Conservation (phyloP, 1,284 basidiomycete genomes). For the Ceratobasidium sp. region DNA sequence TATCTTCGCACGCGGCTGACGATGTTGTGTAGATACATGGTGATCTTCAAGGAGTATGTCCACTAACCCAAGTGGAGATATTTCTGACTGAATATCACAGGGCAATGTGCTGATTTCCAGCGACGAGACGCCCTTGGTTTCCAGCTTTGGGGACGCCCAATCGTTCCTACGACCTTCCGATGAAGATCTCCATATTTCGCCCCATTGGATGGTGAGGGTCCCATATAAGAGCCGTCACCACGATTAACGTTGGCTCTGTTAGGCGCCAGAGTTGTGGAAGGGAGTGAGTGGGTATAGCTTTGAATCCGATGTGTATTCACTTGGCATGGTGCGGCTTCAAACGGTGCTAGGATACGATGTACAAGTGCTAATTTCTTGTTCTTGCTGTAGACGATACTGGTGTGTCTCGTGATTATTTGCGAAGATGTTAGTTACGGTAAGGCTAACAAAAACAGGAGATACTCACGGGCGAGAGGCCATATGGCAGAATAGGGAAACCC, state of each 20-base stretch:
- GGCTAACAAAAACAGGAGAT: neutral
- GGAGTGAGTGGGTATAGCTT: no score
- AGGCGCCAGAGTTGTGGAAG: no score
- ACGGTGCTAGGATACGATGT: neutral
- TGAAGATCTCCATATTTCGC: no score
- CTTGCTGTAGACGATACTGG: neutral
- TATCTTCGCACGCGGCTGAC: neutral
- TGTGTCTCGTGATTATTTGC: neutral
- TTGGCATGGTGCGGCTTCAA: slow-evolving; percentile 1
- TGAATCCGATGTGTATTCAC: slow-evolving; percentile 14
- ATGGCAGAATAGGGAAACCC: no score
- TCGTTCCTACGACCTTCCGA: no score
- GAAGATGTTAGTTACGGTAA: neutral
- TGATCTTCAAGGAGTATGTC: slow-evolving; percentile 9
- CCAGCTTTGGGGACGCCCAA: neutral
- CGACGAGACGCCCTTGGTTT: neutral
- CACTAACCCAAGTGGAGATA: neutral
- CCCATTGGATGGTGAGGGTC: no score
- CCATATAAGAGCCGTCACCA: no score
- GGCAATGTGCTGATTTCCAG: slow-evolving; percentile 2
- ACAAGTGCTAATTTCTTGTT: no score
- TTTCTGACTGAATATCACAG: neutral
- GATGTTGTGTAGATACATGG: slow-evolving; percentile 7
- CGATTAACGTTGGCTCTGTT: no score
- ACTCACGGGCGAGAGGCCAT: neutral